A percentile compares a stretch with the other conserved stretches of the same genome.
Conservation (phyloP, 1,139 yeast genomes). For the Geotrichum cucujoidarum region DNA sequence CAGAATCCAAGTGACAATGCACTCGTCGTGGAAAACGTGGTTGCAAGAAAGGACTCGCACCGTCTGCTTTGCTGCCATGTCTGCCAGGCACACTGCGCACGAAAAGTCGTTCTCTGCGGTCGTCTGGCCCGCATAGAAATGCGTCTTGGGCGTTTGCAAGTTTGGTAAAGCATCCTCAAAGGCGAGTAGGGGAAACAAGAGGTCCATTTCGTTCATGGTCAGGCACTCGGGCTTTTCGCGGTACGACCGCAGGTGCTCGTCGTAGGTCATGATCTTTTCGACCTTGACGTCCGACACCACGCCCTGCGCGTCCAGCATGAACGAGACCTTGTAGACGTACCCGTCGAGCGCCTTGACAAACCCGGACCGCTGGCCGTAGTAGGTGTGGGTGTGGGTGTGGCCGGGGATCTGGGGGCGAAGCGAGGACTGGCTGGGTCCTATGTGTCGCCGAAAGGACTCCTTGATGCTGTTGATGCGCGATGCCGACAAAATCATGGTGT, state of each 20-base stretch:
- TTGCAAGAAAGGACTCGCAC: constrained; percentile 2
- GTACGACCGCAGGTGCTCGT: constrained; percentile 6
- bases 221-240: constrained; percentile 10
- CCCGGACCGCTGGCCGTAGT: not conserved
- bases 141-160: no score
- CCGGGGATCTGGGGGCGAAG: not conserved
- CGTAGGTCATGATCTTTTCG: constrained; percentile 4
- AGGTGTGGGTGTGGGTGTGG: no score
- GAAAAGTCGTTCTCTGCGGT: not conserved
- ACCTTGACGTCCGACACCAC: not conserved
- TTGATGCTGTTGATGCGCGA: not conserved
- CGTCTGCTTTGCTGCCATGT: not conserved
- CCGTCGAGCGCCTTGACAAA: constrained; percentile 3
- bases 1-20: constrained; percentile 8
- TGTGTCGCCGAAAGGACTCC: not conserved
- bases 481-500: not conserved
- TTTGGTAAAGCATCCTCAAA: not conserved
- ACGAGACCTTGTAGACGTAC: not conserved
- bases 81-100: not conserved
- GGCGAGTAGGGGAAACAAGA: not conserved
- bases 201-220: constrained; percentile 9
- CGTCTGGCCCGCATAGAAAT: not conserved
- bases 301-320: not conserved
- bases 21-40: constrained; percentile 5
- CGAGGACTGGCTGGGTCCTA: not conserved